Evolutionary conservation across 768 basidiomycete genomes (phyloP).

Genomic region (Hygrocybe coccinea): DNA sequence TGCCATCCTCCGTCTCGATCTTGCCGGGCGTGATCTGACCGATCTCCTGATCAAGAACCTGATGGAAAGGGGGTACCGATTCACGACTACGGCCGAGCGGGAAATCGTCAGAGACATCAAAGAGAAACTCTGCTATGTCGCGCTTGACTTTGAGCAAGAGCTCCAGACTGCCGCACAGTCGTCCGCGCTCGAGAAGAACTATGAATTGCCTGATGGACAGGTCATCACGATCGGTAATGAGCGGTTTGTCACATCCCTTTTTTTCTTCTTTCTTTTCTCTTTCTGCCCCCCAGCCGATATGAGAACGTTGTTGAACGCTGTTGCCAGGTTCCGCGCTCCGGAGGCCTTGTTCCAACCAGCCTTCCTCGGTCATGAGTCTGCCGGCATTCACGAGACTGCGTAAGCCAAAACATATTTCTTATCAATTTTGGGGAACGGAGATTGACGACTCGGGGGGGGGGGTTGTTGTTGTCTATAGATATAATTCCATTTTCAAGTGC

Average conservation of each 20-base stretch:
- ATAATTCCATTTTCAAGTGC: slow-evolving; percentile 83
- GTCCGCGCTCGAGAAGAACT: slow-evolving; percentile 86
- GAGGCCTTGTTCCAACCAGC: slow-evolving; percentile 93
- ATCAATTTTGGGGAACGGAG: slow-evolving; percentile 20
- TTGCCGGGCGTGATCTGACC: slow-evolving; percentile 90
- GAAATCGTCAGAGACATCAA: slow-evolving; percentile 98
- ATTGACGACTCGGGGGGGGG: neutral
- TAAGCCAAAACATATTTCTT: slow-evolving; percentile 38
- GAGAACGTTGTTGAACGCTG: slow-evolving; percentile 50
- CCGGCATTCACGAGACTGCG: slow-evolving; percentile 91
- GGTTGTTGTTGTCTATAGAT: no score
- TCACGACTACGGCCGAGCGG: slow-evolving; percentile 89
- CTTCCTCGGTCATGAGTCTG: slow-evolving; percentile 82
- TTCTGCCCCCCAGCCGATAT: no score
- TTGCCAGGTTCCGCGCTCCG: slow-evolving; percentile 77
- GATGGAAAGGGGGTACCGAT: slow-evolving; percentile 87
- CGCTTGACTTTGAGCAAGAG: slow-evolving; percentile 92
- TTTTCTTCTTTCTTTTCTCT: slow-evolving; percentile 32
- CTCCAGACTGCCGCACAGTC: slow-evolving; percentile 86
- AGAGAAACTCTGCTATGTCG: slow-evolving; percentile 95
- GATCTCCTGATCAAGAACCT: slow-evolving; percentile 78
- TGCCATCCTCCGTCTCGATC: slow-evolving; percentile 87
- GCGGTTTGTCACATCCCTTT: slow-evolving; percentile 65
- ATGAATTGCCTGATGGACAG: slow-evolving; percentile 89
- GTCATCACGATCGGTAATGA: slow-evolving; percentile 95